Conservation (phyloP, 257 asterid genomes). For the Voacanga thouarsii region DNA sequence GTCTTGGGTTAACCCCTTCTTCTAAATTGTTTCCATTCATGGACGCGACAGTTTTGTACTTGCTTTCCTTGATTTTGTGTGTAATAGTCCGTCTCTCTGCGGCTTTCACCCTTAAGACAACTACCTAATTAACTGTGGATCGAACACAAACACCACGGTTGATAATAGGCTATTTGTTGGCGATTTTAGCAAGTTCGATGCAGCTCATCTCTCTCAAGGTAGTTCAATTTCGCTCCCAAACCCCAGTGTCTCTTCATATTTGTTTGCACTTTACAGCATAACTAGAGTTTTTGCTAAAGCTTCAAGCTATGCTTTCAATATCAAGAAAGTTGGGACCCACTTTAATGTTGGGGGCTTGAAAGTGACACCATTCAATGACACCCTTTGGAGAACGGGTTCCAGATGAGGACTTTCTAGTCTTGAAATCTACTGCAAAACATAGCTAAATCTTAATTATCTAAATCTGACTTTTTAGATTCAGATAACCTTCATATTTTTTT, state of each 20-base stretch:
- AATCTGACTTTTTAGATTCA: too few relatives aligned
- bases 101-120: conserved; percentile 62
- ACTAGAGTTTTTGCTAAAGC: conserved; percentile 58
- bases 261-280: conserved; percentile 38
- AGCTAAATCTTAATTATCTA: too few relatives aligned
- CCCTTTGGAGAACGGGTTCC: conserved; percentile 85
- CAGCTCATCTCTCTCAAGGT: conserved; percentile 45
- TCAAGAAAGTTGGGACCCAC: conserved; percentile 61
- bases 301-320: conserved; percentile 41
- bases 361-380: conserved; percentile 76
- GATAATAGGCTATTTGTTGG: conserved; percentile 61
- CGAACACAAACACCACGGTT: conserved; percentile 27
- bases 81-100: conserved; percentile 22
- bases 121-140: conserved; percentile 72
- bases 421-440: conserved; percentile 72
- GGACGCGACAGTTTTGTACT: conserved; percentile 37
- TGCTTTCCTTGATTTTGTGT: conserved; percentile 25
- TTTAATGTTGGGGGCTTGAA: conserved; percentile 72
- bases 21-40: conserved; percentile 22
- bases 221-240: conserved; percentile 45
- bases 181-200: conserved; percentile 38
- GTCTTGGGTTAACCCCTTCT: background rate
- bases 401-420: conserved; percentile 57
- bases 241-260: conserved; percentile 36
- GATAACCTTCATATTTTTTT: too few relatives aligned